Evolutionary conservation across 257 asterid species (phyloP), one percentile per base, ranked within the genome.

Genomic region (Fraxinus americana): DNA sequence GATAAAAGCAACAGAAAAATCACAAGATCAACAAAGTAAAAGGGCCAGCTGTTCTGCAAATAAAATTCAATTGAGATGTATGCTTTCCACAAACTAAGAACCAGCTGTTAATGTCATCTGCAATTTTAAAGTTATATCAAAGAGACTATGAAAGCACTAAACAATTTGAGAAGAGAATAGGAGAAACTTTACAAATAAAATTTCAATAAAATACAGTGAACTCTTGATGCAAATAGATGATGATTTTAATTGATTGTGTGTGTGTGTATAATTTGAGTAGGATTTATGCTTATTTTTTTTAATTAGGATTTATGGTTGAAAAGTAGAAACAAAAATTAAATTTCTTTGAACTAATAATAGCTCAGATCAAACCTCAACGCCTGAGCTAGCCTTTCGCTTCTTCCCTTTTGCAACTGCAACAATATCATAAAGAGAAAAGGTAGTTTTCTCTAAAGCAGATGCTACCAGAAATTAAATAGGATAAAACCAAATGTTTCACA

Each of bases 391-490:
- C 87, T 89, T 93, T 71, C 93, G 88, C 84, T 93, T 93, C 88
- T 93, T 90, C 87, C 98, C 94, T 82, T 89, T 91, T 71, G 88
- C 82, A 81, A 81, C 96, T 93, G 84, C 93, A 89, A 72, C 90
- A 89, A 72, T 38, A 78, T 77, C 75, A 82, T 41, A 52, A 71
- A 70, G 70, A 67, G 23, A 35, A 82, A 83, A 4, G 17, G 59
- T 77, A 70, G 79, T 57, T 52, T 57, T 75, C 41, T 52, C 48
- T 8, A 10, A 41, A 41, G 48, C 48, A 9, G 48, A 41, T 41
- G 14, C 14, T 41, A 69, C 66, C 27, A 76, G 72, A 73, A 75
- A 78, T 70, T 17, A 27, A 76, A 23, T 17, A 35, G n/a, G 43
- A 36, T 43, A 65, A 70, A 13, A 35, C 54, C 30, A 61, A 50